Evolutionary conservation across 768 basidiomycete genomes (phyloP).

Genomic region (Termitomyces sp.): DNA sequence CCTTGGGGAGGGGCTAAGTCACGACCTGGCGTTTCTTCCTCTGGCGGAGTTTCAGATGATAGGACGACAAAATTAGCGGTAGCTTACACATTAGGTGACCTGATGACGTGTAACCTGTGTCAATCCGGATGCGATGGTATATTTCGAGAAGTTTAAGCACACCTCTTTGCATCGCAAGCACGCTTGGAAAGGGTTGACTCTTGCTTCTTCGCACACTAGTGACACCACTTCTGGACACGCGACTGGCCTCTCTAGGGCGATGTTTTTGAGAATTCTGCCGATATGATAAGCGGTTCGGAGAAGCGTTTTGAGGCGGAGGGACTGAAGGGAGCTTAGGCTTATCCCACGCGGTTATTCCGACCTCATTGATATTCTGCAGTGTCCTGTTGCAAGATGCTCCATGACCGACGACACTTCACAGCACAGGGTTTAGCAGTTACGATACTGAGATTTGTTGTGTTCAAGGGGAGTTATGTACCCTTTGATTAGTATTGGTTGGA

Average conservation of each 20-base stretch:
- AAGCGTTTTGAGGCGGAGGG: conserved; percentile 2
- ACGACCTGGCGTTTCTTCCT: conserved; percentile 23
- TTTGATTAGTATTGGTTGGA: too few relatives aligned
- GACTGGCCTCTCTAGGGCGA: conserved; percentile 24
- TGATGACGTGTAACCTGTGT: conserved; percentile 3
- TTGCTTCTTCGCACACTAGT: conserved; percentile 27
- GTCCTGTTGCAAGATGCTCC: too few relatives aligned
- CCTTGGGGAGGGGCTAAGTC: conserved; percentile 17
- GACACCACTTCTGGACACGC: conserved; percentile 23
- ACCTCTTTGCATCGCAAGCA: conserved; percentile 27
- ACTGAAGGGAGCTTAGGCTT: too few relatives aligned
- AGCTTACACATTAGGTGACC: conserved; percentile 23
- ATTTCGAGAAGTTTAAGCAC: background rate
- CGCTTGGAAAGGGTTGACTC: conserved; percentile 20
- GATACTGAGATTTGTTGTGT: too few relatives aligned
- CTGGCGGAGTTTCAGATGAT: conserved; percentile 4
- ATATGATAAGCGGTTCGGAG: background rate
- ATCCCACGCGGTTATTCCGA: background rate
- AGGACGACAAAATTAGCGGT: conserved; percentile 5
- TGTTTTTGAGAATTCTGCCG: conserved; percentile 4
- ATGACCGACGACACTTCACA: too few relatives aligned
- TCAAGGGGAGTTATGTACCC: too few relatives aligned
- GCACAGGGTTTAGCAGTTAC: too few relatives aligned
- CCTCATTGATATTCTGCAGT: too few relatives aligned
- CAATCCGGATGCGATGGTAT: background rate